phyloP scores from a whole-genome alignment of 768 basidiomycete genomes.

The Lactarius vividus region DNA sequence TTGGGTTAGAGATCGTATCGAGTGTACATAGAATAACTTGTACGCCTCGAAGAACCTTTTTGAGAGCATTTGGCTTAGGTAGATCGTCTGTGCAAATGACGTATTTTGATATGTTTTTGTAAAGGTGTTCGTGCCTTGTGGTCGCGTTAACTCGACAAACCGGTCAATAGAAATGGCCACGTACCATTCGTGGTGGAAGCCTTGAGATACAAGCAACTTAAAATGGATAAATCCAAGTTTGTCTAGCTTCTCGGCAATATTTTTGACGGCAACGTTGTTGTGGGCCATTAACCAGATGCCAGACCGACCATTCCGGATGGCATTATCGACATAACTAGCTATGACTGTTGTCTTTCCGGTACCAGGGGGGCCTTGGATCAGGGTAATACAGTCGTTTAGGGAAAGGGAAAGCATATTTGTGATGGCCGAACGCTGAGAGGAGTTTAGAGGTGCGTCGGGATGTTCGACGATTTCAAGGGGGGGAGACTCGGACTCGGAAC shows the following conservation, averaged over 20 bases:
- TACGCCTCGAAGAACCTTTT: conserved; percentile 39
- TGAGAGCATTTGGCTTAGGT: conserved; percentile 23
- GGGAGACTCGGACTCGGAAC: conserved; percentile 15
- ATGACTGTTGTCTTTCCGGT: conserved; percentile 36
- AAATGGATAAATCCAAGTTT: conserved; percentile 52
- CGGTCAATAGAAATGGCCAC: conserved; percentile 29
- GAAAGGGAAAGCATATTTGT: conserved; percentile 39
- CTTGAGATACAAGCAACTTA: conserved; percentile 67
- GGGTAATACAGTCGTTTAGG: conserved; percentile 36
- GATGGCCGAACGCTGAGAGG: conserved; percentile 40
- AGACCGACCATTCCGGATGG: conserved; percentile 29
- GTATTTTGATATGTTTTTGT: conserved; percentile 46
- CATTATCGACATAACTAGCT: conserved; percentile 35
- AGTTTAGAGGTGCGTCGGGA: conserved; percentile 37
- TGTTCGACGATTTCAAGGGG: conserved; percentile 27
- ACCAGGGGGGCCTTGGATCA: conserved; percentile 38
- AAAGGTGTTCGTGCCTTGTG: conserved; percentile 79
- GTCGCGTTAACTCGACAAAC: conserved; percentile 10
- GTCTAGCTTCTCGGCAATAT: conserved; percentile 80
- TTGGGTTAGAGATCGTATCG: conserved; percentile 60
- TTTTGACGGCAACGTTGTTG: conserved; percentile 86
- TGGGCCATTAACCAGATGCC: conserved; percentile 82
- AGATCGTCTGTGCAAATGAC: conserved; percentile 51
- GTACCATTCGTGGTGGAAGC: conserved; percentile 68
- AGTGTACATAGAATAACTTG: conserved; percentile 74